Evolutionary conservation across 352 stramenopile genomes (phyloP).

Genomic region (Globisporangium canariense): DNA sequence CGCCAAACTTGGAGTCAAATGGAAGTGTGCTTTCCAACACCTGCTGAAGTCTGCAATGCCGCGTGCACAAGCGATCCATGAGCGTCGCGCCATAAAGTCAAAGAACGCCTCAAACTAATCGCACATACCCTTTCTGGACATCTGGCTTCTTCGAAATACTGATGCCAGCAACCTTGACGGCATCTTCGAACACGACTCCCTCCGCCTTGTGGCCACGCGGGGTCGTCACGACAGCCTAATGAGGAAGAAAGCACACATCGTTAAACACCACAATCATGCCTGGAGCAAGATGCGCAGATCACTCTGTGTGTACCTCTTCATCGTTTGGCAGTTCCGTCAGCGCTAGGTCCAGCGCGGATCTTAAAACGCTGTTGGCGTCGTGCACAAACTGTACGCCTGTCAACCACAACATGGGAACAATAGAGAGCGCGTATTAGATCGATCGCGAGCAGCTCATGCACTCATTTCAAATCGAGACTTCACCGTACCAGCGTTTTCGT

Average conservation of each 20-base stretch:
- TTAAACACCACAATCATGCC: not conserved
- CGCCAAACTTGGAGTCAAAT: conserved; percentile 60
- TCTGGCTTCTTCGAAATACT: conserved; percentile 47
- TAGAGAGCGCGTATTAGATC: not conserved
- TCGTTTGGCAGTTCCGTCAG: conserved; percentile 80
- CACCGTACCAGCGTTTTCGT: conserved; percentile 54
- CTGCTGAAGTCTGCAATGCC: conserved; percentile 32
- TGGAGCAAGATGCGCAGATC: too few relatives aligned
- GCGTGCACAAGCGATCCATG: not conserved
- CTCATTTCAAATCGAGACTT: too few relatives aligned
- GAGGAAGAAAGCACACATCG: not conserved
- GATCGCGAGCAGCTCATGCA: not conserved
- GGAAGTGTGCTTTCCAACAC: conserved; percentile 56
- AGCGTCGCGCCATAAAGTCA: not conserved
- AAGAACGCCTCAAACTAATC: not conserved
- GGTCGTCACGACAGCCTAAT: conserved; percentile 70
- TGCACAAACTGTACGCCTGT: conserved; percentile 63
- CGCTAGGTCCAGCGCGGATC: conserved; percentile 62
- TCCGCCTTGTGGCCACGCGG: conserved; percentile 69
- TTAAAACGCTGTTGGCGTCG: conserved; percentile 68
- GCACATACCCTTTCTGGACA: conserved; percentile 42
- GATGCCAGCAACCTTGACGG: conserved; percentile 75
- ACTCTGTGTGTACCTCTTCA: conserved; percentile 43
- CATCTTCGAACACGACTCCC: conserved; percentile 70
- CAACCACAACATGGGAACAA: not conserved